These are phyloP conservation scores for Lecanosticta acicola DNA, from an alignment of 2,329 filamentous ascomycete species.

Conservation along the genomic window DNA sequence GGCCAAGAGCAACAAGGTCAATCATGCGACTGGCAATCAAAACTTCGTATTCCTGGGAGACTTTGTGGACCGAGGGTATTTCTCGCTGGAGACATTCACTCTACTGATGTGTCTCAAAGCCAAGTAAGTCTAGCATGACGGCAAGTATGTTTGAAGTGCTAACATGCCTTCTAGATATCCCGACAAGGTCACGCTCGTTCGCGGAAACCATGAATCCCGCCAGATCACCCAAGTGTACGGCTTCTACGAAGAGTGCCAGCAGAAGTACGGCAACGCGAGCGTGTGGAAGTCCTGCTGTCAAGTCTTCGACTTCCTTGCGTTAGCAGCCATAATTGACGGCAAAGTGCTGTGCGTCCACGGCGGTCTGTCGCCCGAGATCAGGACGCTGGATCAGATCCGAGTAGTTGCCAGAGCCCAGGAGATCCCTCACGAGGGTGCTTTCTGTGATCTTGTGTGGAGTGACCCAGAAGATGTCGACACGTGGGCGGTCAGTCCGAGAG, in stretches of 20 bases:
- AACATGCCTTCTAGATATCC: conserved; percentile 50
- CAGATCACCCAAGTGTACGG: conserved; percentile 75
- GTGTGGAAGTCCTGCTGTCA: conserved; percentile 77
- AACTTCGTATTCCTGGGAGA: conserved; percentile 70
- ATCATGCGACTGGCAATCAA: conserved; percentile 52
- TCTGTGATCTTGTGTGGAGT: conserved; percentile 72
- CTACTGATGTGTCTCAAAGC: conserved; percentile 67
- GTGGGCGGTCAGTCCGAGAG: conserved; percentile 61
- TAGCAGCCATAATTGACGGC: conserved; percentile 68
- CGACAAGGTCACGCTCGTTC: conserved; percentile 65
- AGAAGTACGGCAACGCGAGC: conserved; percentile 71
- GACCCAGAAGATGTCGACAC: conserved; percentile 66
- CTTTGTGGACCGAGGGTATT: conserved; percentile 70
- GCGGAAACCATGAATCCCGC: conserved; percentile 69
- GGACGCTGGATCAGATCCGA: conserved; percentile 68
- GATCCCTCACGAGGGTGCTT: conserved; percentile 70
- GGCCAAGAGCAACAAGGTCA: conserved; percentile 27
- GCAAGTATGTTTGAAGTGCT: not conserved
- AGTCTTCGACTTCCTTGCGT: conserved; percentile 70
- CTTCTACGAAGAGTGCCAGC: conserved; percentile 72
- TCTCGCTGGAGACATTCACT: conserved; percentile 68
- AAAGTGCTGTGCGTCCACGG: conserved; percentile 70
- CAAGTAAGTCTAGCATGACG: conserved; percentile 43
- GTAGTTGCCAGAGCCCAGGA: conserved; percentile 69
- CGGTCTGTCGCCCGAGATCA: conserved; percentile 65